These are phyloP conservation scores for Elsinoe fawcettii DNA, from an alignment of 2,329 filamentous ascomycete genomes.

Conservation along the genomic window DNA sequence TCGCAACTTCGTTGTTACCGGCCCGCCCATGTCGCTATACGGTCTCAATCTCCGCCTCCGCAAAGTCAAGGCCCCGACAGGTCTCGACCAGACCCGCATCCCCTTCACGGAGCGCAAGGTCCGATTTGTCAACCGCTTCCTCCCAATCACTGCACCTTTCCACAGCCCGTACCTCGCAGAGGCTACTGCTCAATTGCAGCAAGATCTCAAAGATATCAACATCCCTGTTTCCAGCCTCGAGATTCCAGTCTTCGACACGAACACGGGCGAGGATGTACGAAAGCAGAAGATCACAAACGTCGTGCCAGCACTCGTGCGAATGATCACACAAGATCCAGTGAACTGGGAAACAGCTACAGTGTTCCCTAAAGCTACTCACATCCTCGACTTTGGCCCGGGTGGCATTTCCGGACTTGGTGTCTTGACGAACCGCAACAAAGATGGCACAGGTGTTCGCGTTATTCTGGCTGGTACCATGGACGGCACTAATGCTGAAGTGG, in stretches of 20 bases:
- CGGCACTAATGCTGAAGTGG: constrained; percentile 81
- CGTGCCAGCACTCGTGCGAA: constrained; percentile 75
- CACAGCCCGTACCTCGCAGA: constrained; percentile 89
- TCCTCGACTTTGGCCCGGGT: constrained; percentile 92
- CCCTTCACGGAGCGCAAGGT: constrained; percentile 94
- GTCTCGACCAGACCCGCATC: constrained; percentile 87
- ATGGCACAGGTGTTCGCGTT: constrained; percentile 92
- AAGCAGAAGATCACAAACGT: constrained; percentile 62
- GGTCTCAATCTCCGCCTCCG: constrained; percentile 90
- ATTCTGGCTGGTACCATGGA: constrained; percentile 92
- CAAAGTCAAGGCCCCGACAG: constrained; percentile 96
- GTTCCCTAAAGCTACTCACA: constrained; percentile 85
- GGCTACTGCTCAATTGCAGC: constrained; percentile 72
- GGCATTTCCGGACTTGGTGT: constrained; percentile 94
- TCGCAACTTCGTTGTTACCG: constrained; percentile 92
- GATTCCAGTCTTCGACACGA: constrained; percentile 85
- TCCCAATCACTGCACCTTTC: constrained; percentile 96
- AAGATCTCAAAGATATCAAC: constrained; percentile 75
- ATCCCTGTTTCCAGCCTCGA: constrained; percentile 67
- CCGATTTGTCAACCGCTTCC: constrained; percentile 91
- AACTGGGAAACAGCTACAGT: constrained; percentile 94
- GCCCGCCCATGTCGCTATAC: constrained; percentile 90
- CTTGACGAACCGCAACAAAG: constrained; percentile 97
- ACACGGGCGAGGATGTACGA: constrained; percentile 77
- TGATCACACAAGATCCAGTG: constrained; percentile 91